A percentile compares a stretch with the other conserved stretches of the same genome.
These are phyloP conservation scores for Dioszegia hungarica DNA, from an alignment of 768 basidiomycete genomes.

Conservation along the genomic window DNA sequence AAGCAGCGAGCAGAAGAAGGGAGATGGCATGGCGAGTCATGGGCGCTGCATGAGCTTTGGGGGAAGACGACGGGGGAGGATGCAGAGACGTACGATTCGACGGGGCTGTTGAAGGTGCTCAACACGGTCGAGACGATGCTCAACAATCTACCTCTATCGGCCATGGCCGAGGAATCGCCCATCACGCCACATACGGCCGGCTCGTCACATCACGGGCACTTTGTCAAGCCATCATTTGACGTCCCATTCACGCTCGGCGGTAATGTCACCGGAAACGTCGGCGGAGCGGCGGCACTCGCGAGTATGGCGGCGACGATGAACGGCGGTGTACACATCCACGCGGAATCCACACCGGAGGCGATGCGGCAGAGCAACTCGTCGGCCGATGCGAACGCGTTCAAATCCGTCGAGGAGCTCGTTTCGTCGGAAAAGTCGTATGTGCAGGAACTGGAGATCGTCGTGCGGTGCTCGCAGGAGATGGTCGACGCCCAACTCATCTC, in stretches of 20 bases:
- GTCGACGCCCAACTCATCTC: slow-evolving; percentile 78
- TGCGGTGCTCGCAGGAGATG: slow-evolving; percentile 84
- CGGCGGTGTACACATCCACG: slow-evolving; percentile 32
- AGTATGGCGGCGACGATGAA: slow-evolving; percentile 42
- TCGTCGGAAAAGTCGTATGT: slow-evolving; percentile 96
- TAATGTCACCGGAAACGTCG: too few species aligned
- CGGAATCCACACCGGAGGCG: slow-evolving; percentile 15
- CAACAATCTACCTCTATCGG: slow-evolving; percentile 44
- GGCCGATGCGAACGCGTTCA: slow-evolving; percentile 36
- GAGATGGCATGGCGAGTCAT: slow-evolving; percentile 66
- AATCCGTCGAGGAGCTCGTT: slow-evolving; percentile 69
- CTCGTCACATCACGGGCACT: slow-evolving; percentile 6
- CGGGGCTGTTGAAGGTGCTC: slow-evolving; percentile 73
- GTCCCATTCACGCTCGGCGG: slow-evolving; percentile 39
- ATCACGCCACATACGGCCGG: slow-evolving; percentile 15
- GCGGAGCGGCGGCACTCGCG: slow-evolving; percentile 29
- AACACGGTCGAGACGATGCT: slow-evolving; percentile 44
- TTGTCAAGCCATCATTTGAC: slow-evolving; percentile 30
- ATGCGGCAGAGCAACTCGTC: slow-evolving; percentile 22
- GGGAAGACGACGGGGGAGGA: slow-evolving; percentile 66
- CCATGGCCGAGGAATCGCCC: slow-evolving; percentile 49
- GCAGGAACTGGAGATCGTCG: slow-evolving; percentile 91
- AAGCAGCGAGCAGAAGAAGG: slow-evolving; percentile 60
- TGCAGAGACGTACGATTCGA: slow-evolving; percentile 71
- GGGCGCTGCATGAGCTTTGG: slow-evolving; percentile 85